Base-by-base conservation (phyloP, 2,329 filamentous ascomycete genomes). In the Beauveria varroae region DNA sequence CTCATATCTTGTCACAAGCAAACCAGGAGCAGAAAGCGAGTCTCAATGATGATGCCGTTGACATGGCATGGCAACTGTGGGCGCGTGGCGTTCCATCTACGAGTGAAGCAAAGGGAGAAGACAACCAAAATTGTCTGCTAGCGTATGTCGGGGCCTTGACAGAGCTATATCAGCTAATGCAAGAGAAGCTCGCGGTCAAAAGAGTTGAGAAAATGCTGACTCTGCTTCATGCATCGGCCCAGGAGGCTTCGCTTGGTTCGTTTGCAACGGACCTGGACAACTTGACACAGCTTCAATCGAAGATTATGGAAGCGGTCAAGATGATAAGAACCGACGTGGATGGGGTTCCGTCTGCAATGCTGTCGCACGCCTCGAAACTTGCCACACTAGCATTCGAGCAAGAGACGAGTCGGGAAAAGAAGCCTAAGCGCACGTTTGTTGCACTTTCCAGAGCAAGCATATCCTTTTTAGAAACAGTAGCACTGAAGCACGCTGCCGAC, bases 381-480 rank as follows among this genome's bases (percentile, higher is more conserved):
- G 82, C 86, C 9, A 81, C 84, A 2, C 77, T 96, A 40, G 88
- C 91, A 1, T 93, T 90, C 66, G 73, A 78, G 0, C 71, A 74
- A 61, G 68, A 76, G 62, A 60, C 68, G 63, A 24, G 73, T 63
- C 60, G 75, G 65, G 66, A 67, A 14, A 73, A 76, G 14, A 65
- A 69, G 1, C 69, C 76, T 56, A 85, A 85, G 61, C 89, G 91
- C 7, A 96, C 91, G 0, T 98, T 92, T 70, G 86, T 99, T 60
- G 93, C 95, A 40, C 84, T 98, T 69, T 91, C 93, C 1, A 96
- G 95, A 72, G 84, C 85, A 22, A 86, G 88, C 62, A 95, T 96
- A 81, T 77, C 81, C 2, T 82, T 91, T 51, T 73, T 96, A 2
- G 80, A 89, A 64, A 76, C 75, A 0, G 74, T 91, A 2, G 77